These are phyloP conservation scores for Solanum bulbocastanum DNA, from an alignment of 257 asterid species.

Conservation along the genomic window DNA sequence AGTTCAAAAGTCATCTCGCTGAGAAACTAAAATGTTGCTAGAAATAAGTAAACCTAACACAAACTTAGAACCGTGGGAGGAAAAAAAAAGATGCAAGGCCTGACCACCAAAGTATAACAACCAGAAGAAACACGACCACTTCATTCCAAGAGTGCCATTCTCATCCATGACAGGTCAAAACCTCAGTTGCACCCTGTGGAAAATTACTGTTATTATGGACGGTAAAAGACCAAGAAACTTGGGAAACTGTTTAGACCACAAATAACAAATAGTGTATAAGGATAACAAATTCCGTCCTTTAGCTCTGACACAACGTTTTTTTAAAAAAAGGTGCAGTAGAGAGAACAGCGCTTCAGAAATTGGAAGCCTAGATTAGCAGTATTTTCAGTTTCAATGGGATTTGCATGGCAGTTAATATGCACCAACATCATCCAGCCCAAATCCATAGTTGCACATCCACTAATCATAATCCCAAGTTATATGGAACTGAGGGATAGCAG, in stretches of 20 bases:
- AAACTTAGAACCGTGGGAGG: background rate
- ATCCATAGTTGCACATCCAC: background rate
- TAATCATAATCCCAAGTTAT: background rate
- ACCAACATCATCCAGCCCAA: background rate
- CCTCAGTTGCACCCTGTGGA: background rate
- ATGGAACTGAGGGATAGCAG: background rate
- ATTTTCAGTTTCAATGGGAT: background rate
- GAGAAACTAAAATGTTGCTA: background rate
- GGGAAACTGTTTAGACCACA: background rate
- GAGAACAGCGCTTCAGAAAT: background rate
- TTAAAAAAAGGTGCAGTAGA: background rate
- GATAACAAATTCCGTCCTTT: background rate
- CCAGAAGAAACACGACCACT: background rate
- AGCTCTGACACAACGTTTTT: background rate
- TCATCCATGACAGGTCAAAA: background rate
- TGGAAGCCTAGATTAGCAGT: background rate
- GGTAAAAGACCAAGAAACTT: background rate
- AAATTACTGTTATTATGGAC: background rate
- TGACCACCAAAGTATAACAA: background rate
- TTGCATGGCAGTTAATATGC: background rate
- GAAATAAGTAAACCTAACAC: background rate
- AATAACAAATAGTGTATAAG: background rate
- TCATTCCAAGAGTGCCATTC: background rate
- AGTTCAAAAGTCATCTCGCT: background rate
- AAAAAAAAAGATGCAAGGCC: background rate